These are phyloP conservation scores for Mortierella sp. DNA, from an alignment of 371 early-diverging fungal species.

Conservation along the genomic window DNA sequence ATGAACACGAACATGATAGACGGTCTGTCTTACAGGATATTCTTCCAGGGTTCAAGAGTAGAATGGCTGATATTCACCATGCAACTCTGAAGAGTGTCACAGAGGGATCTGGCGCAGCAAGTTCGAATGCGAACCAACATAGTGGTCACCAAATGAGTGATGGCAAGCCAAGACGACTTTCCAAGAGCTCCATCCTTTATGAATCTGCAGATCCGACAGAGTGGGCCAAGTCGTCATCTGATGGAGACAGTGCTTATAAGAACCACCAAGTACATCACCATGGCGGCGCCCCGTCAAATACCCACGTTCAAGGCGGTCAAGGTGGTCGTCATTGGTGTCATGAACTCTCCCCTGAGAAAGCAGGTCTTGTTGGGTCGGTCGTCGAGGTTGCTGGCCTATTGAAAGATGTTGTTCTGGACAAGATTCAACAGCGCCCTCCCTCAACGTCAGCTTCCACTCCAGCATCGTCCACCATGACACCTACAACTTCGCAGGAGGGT, in stretches of 20 bases:
- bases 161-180: conserved; percentile 3
- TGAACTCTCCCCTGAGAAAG: conserved; percentile 50
- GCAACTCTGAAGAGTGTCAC: conserved; percentile 26
- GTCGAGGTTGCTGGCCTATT: conserved; percentile 36
- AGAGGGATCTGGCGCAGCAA: not conserved
- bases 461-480: not conserved
- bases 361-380: conserved; percentile 33
- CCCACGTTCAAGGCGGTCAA: conserved; percentile 37
- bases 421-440: conserved; percentile 30
- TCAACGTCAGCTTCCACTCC: too few species aligned
- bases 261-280: too few species aligned
- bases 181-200: conserved; percentile 50
- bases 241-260: not conserved
- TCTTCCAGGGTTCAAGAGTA: conserved; percentile 35
- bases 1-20: conserved; percentile 34
- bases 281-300: conserved; percentile 14
- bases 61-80: conserved; percentile 51
- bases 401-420: conserved; percentile 51
- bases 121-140: too few species aligned
- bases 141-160: too few species aligned
- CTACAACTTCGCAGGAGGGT: not conserved
- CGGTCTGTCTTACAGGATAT: conserved; percentile 45
- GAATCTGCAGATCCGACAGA: conserved; percentile 33
- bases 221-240: conserved; percentile 7
- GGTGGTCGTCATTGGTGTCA: conserved; percentile 52